Conservation (phyloP, 1,284 basidiomycete species). For the Moesziomyces globuligerus region DNA sequence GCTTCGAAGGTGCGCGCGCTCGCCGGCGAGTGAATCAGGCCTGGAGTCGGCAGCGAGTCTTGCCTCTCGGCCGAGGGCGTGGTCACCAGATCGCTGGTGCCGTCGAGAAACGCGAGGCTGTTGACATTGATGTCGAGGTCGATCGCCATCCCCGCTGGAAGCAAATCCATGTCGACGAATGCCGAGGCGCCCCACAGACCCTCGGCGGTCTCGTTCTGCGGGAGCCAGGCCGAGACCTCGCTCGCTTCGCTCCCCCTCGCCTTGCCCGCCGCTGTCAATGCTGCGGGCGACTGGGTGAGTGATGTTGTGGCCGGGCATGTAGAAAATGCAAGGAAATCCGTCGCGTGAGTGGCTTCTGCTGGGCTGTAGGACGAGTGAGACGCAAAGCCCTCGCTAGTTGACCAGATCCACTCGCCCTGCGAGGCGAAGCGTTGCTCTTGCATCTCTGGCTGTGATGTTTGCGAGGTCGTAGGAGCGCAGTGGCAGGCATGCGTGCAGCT, state of each 20-base stretch:
- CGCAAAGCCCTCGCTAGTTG: not conserved
- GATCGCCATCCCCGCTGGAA: slow-evolving; percentile 1
- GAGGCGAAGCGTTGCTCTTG: not conserved
- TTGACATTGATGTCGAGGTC: slow-evolving; percentile 5
- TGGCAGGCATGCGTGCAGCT: not conserved
- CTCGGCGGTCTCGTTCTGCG: not conserved
- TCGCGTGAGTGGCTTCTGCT: too few relatives aligned
- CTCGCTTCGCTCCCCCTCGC: not conserved
- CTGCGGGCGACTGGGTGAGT: too few relatives aligned
- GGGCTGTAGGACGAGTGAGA: not conserved
- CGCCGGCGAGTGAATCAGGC: slow-evolving; percentile 13
- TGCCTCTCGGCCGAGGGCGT: slow-evolving; percentile 2
- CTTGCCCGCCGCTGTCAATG: too few relatives aligned
- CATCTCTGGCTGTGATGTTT: too few relatives aligned
- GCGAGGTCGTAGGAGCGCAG: not conserved
- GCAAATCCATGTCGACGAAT: slow-evolving; percentile 2
- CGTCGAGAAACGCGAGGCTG: not conserved
- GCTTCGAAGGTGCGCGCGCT: not conserved
- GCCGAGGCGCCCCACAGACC: not conserved
- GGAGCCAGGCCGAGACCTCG: slow-evolving; percentile 3
- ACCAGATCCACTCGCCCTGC: not conserved
- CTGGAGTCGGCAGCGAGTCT: slow-evolving; percentile 13
- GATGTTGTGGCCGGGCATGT: too few relatives aligned
- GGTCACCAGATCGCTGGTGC: not conserved
- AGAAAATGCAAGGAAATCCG: not conserved